A percentile compares a stretch with the other conserved stretches of the same genome.
Evolutionary conservation across 129 eudicot genomes (phyloP).

Genomic region (Helichrysum umbraculigerum): DNA sequence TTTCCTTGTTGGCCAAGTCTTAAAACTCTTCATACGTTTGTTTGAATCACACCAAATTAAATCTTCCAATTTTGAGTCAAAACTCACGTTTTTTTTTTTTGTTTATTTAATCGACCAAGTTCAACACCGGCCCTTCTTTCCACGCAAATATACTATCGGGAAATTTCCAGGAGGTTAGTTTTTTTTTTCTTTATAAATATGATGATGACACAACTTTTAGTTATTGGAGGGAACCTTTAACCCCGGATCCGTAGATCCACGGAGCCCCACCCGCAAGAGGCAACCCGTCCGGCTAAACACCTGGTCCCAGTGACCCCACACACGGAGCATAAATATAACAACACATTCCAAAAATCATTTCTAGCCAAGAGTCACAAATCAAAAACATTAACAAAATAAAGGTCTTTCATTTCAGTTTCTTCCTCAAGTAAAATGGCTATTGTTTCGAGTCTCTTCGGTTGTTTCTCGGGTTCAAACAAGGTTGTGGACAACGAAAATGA

Average conservation of each 20-base stretch:
- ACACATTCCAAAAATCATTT: not conserved
- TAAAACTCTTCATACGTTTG: not conserved
- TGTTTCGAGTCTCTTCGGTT: not conserved
- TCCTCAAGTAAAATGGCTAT: conserved; percentile 8
- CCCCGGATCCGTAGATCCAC: too few relatives aligned
- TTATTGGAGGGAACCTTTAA: too few relatives aligned
- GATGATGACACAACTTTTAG: not conserved
- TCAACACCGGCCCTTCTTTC: not conserved
- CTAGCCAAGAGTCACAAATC: not conserved
- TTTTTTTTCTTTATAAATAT: conserved; percentile 11
- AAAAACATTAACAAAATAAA: not conserved
- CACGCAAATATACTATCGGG: not conserved
- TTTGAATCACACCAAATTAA: not conserved
- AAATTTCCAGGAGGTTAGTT: not conserved
- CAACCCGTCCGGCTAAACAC: too few relatives aligned
- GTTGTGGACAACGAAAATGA: conserved; percentile 12
- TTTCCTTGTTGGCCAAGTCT: not conserved
- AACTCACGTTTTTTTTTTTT: not conserved
- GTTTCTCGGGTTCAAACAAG: conserved; percentile 18
- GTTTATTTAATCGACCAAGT: not conserved
- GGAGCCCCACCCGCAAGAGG: too few relatives aligned
- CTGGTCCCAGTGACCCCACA: too few relatives aligned
- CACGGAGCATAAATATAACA: not conserved
- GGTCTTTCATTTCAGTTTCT: too few relatives aligned
- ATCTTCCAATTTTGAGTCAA: not conserved